Evolutionary conservation across 2,329 filamentous ascomycete genomes (phyloP).

Genomic region (Talaromyces sp.): DNA sequence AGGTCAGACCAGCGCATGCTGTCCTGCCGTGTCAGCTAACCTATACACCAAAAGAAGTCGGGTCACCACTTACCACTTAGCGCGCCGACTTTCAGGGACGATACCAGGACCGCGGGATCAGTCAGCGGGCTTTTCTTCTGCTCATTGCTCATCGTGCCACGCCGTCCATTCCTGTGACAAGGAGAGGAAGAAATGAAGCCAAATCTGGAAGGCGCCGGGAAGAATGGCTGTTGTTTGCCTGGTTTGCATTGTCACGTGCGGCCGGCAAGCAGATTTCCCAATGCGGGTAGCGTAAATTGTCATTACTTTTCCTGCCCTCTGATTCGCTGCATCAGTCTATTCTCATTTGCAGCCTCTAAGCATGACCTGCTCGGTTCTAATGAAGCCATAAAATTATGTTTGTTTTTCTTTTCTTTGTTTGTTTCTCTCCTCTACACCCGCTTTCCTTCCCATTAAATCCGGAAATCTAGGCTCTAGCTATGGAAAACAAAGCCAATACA

Average conservation of each 20-base stretch:
- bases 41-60: background rate
- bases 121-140: slow-evolving; percentile 15
- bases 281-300: background rate
- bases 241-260: slow-evolving; percentile 11
- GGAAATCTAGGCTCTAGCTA: background rate
- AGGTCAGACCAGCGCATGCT: slow-evolving; percentile 60
- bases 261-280: background rate
- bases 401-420: background rate
- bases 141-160: background rate
- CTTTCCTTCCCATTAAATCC: background rate
- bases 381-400: background rate
- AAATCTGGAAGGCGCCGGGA: background rate
- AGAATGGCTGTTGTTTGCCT: slow-evolving; percentile 6
- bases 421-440: too few species aligned
- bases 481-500: background rate
- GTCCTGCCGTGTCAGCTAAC: background rate
- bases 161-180: background rate
- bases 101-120: slow-evolving; percentile 19
- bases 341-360: background rate
- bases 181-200: background rate
- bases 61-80: slow-evolving; percentile 48
- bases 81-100: slow-evolving; percentile 57
- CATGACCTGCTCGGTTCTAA: too few species aligned
- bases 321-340: background rate
- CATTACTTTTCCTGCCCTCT: background rate